Conservation (phyloP, 441 rosid species). For the Pelargonium citronellum region DNA sequence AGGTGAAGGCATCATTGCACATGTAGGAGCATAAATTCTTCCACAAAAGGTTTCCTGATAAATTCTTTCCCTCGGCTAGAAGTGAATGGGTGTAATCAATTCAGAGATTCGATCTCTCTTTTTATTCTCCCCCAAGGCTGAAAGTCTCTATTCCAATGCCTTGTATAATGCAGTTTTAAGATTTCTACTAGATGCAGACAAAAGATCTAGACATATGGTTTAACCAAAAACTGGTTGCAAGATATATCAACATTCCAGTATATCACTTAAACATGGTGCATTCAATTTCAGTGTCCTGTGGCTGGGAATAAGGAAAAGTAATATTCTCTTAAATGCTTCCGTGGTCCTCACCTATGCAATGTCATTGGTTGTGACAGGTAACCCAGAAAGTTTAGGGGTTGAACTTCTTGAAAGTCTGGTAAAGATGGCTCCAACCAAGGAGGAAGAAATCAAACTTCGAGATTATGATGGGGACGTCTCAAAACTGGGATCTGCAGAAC, state of each 20-base stretch:
- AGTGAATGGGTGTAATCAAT: neutral
- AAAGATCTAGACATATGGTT: neutral
- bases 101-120: neutral
- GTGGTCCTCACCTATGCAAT: neutral
- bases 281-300: neutral
- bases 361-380: constrained; percentile 41
- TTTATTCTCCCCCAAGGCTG: neutral
- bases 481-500: constrained; percentile 86
- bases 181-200: neutral
- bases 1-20: neutral
- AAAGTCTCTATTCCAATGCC: neutral
- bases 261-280: neutral
- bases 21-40: constrained; percentile 4
- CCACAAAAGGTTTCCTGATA: neutral
- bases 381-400: constrained; percentile 76
- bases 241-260: neutral
- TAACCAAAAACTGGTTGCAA: neutral
- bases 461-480: constrained; percentile 62
- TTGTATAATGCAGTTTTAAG: neutral
- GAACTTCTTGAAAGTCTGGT: constrained; percentile 91
- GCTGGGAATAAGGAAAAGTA: neutral
- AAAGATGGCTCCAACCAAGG: constrained; percentile 98
- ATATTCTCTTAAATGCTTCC: neutral
- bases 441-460: constrained; percentile 88
- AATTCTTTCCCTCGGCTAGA: neutral